Base-by-base conservation (phyloP, 2,329 filamentous ascomycete genomes). In the Fusarium liriodendri region DNA sequence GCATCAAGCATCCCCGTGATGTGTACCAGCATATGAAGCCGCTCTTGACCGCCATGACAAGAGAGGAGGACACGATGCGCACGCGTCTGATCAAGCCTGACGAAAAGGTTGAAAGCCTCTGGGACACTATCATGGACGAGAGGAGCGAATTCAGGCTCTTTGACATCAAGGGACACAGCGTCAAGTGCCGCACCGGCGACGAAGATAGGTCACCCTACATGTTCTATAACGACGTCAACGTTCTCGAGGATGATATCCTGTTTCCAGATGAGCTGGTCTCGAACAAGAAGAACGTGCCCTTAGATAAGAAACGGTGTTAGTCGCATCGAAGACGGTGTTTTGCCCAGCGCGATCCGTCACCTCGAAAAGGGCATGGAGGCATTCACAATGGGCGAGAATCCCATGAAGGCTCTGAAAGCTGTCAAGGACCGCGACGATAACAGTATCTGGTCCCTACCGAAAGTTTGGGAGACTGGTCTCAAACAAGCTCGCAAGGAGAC, bases 151-250 rank as follows among this genome's bases (percentile, higher is more conserved):
- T 75, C 37, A n/a, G 64, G 0, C 52, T 78, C 0, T 78, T 61
- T 5, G 52, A 72, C 16, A 38, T 76, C 7, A 27, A 66, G 2
- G 61, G 45, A 16, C 32, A 64, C 2, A 32, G 50, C 0, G 25
- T 78, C 4, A 75, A 55, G 6, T 55, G 11, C 10, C 67, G 62
- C 10, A 62, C 20, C 10, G 45, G 55, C 2, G 11, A 29, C 1
- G 76, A 75, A 1, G 54, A 47, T 6, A 13, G 32, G 4, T 64
- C 59, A 0, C 66, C 67, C 2, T 79, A 80, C 55, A 60, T 76
- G 57, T 80, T 80, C 62, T 80, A 80, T 55, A 80, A 74, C 62
- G 52, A 76, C 8, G 76, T 66, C 13, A 77, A 79, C 20, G 55
- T 52, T 2, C 67, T 50, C 4, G 78, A 80, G 45, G 79, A 80